These are phyloP conservation scores for Huntiella bhutanensis DNA, from an alignment of 2,329 filamentous ascomycete genomes.

Conservation along the genomic window DNA sequence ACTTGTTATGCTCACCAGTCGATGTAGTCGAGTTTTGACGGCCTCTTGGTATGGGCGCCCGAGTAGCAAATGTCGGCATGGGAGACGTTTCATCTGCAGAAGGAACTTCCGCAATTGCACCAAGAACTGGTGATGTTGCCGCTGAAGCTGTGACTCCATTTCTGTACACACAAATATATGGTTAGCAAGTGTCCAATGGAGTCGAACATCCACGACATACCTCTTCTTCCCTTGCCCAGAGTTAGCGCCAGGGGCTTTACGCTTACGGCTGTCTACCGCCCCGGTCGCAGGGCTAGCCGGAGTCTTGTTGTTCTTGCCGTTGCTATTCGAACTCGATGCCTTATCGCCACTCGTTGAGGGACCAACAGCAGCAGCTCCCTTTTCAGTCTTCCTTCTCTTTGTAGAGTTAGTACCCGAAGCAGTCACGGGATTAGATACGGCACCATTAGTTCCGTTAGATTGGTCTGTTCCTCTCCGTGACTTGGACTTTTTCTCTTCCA, in stretches of 20 bases:
- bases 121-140: constrained; percentile 54
- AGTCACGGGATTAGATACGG: constrained; percentile 35
- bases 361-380: constrained; percentile 18
- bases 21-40: constrained; percentile 56
- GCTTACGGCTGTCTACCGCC: constrained; percentile 50
- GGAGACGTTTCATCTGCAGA: constrained; percentile 15
- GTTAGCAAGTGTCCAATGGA: neutral
- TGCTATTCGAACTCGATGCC: constrained; percentile 17
- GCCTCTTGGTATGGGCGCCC: constrained; percentile 49
- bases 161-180: constrained; percentile 14
- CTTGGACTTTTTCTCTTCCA: constrained; percentile 43
- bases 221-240: constrained; percentile 65
- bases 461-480: constrained; percentile 8
- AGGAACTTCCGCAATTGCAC: constrained; percentile 41
- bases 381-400: constrained; percentile 72
- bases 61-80: constrained; percentile 23
- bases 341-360: constrained; percentile 14
- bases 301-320: constrained; percentile 33
- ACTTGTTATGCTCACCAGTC: constrained; percentile 32
- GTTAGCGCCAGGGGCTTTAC: constrained; percentile 42
- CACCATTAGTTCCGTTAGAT: constrained; percentile 32
- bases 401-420: constrained; percentile 28
- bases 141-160: constrained; percentile 36
- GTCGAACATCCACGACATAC: constrained; percentile 25
- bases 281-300: constrained; percentile 49